Percentiles rank a stretch among this genome's conserved stretches.
Conservation (phyloP, 306 rosid genomes). For the Fragaria nilgerrensis region DNA sequence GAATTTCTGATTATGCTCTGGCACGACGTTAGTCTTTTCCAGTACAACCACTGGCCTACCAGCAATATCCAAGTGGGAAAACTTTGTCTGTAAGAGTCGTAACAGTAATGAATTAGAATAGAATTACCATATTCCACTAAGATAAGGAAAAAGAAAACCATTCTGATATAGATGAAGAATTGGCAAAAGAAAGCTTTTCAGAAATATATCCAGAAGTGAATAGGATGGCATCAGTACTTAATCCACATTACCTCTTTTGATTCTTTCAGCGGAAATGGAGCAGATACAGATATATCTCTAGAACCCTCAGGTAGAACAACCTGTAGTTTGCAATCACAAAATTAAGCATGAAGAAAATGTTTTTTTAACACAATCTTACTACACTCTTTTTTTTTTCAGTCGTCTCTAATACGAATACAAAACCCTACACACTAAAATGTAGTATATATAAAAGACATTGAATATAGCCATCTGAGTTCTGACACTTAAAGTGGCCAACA, state of each 20-base stretch:
- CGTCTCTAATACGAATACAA: not conserved
- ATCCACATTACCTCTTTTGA: constrained; percentile 62
- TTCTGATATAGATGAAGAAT: constrained; percentile 1
- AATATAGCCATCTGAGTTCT: not conserved
- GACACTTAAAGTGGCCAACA: not conserved
- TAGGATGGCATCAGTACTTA: constrained; percentile 10
- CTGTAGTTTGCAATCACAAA: constrained; percentile 46
- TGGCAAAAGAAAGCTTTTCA: not conserved
- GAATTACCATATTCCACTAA: not conserved
- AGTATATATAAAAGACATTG: not conserved
- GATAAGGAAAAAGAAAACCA: not conserved
- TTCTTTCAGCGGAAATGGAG: constrained; percentile 76
- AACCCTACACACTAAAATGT: not conserved
- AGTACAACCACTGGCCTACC: constrained; percentile 94
- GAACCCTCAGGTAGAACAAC: constrained; percentile 99
- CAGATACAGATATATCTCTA: constrained; percentile 58
- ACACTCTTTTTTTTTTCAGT: constrained; percentile 18
- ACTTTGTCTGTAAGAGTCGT: constrained; percentile 65
- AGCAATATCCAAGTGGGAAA: constrained; percentile 88
- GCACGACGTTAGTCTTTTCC: constrained; percentile 81
- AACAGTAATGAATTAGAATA: constrained; percentile 1
- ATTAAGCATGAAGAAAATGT: constrained; percentile 11
- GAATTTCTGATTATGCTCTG: constrained; percentile 88
- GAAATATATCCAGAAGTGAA: constrained; percentile 20
- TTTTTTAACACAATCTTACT: constrained; percentile 11